phyloP scores from a whole-genome alignment of 768 basidiomycete genomes.

The Naganishia antarctica region DNA sequence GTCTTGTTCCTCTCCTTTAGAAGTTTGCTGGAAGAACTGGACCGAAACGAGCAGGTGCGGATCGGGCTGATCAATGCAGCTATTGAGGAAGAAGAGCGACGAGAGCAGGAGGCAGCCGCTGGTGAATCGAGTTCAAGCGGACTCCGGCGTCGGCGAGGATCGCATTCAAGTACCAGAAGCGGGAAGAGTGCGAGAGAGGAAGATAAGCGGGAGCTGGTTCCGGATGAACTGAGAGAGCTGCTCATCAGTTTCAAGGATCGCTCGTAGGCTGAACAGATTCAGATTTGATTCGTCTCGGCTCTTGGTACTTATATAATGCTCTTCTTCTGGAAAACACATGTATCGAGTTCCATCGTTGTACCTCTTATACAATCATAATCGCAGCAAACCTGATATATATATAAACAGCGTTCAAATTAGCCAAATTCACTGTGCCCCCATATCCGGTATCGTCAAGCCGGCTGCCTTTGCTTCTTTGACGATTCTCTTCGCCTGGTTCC shows the following conservation, averaged over 20 bases:
- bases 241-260: slow-evolving; percentile 22
- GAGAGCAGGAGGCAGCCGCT: slow-evolving; percentile 8
- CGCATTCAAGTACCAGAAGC: background rate
- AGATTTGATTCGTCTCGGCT: background rate
- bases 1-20: slow-evolving; percentile 90
- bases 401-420: too few species aligned
- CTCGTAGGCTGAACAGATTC: background rate
- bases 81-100: slow-evolving; percentile 15
- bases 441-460: background rate
- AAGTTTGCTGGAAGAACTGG: slow-evolving; percentile 80
- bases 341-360: too few species aligned
- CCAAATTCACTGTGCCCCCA: background rate
- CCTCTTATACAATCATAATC: too few species aligned
- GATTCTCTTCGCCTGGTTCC: background rate
- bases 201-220: slow-evolving; percentile 23
- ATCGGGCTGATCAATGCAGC: slow-evolving; percentile 15
- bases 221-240: slow-evolving; percentile 23
- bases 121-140: background rate
- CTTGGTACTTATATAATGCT: too few species aligned
- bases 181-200: slow-evolving; percentile 21
- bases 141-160: slow-evolving; percentile 12
- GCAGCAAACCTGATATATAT: too few species aligned
- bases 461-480: slow-evolving; percentile 18
- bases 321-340: too few species aligned
- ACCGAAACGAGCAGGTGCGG: slow-evolving; percentile 56